Evolutionary conservation across 148 eudicot species (phyloP).

Genomic region (Rheum nobile): DNA sequence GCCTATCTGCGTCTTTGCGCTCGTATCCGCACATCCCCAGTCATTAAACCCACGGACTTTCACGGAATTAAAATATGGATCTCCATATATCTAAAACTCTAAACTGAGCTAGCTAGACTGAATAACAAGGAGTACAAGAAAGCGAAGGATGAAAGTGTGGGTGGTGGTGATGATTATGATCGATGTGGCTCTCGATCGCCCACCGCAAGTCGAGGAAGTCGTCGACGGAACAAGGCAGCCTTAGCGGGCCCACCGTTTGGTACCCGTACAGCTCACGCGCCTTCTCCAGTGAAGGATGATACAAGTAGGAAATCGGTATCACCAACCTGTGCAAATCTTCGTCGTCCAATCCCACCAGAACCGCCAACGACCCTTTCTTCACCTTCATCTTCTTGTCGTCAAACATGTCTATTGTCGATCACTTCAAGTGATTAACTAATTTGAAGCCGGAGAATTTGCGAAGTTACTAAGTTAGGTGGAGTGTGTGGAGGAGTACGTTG

Average conservation of each 20-base stretch:
- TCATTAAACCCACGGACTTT: no score
- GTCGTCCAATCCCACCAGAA: slow-evolving; percentile 29
- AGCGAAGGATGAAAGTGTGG: slow-evolving; percentile 17
- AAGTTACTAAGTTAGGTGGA: no score
- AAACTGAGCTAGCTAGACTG: no score
- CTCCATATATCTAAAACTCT: background rate
- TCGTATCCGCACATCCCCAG: no score
- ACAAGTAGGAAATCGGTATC: slow-evolving; percentile 40
- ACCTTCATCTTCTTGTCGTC: slow-evolving; percentile 28
- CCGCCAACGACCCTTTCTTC: slow-evolving; percentile 43
- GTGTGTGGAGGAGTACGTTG: background rate
- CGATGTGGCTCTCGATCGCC: slow-evolving; percentile 27
- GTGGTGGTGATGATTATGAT: slow-evolving; percentile 14
- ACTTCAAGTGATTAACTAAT: background rate
- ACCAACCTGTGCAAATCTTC: slow-evolving; percentile 16
- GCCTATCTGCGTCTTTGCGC: no score
- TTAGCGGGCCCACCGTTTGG: slow-evolving; percentile 30
- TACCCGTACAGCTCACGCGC: slow-evolving; percentile 45
- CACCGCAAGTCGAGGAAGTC: slow-evolving; percentile 42
- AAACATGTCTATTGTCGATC: background rate
- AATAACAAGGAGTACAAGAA: slow-evolving; percentile 22
- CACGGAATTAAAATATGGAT: no score
- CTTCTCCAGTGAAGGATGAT: slow-evolving; percentile 34
- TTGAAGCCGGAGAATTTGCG: background rate
- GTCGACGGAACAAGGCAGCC: slow-evolving; percentile 37